A percentile compares a stretch with the other conserved stretches of the same genome.
These are phyloP conservation scores for Pleurotus salmoneostramineus DNA, from an alignment of 768 basidiomycete genomes.

Conservation along the genomic window DNA sequence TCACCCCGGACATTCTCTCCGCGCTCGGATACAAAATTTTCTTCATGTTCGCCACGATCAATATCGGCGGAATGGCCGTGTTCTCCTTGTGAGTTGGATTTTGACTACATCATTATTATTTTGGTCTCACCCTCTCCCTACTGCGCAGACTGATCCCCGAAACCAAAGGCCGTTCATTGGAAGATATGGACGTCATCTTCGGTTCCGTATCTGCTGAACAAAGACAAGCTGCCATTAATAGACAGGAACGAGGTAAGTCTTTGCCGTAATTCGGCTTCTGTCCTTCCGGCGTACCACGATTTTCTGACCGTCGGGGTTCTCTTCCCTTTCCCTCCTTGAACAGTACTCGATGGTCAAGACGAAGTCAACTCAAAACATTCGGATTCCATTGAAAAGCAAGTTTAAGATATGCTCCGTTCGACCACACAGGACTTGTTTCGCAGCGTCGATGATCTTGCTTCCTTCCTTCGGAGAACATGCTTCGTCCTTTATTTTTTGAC, in stretches of 20 bases:
- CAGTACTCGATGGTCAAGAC: background rate
- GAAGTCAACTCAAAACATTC: background rate
- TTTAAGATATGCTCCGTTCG: no score
- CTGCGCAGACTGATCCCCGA: slow-evolving; percentile 51
- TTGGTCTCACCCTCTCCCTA: background rate
- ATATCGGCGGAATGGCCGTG: slow-evolving; percentile 66
- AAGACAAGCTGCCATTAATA: slow-evolving; percentile 49
- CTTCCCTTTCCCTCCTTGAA: background rate
- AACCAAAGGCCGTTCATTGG: slow-evolving; percentile 54
- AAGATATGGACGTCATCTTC: slow-evolving; percentile 51
- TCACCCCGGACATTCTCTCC: slow-evolving; percentile 61
- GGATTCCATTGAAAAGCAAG: background rate
- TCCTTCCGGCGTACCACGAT: background rate
- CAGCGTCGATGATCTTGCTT: no score
- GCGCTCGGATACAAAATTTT: slow-evolving; percentile 71
- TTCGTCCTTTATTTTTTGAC: no score
- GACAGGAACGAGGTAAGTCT: slow-evolving; percentile 32
- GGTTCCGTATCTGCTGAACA: slow-evolving; percentile 53
- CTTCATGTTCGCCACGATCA: slow-evolving; percentile 72
- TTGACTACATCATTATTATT: background rate
- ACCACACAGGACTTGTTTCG: no score
- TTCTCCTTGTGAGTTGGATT: slow-evolving; percentile 53
- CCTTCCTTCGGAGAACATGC: no score
- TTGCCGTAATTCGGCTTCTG: background rate
- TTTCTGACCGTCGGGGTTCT: background rate